Evolutionary conservation across 192 early-diverging fungal genomes (phyloP).

Genomic region (Diversispora epigaea): DNA sequence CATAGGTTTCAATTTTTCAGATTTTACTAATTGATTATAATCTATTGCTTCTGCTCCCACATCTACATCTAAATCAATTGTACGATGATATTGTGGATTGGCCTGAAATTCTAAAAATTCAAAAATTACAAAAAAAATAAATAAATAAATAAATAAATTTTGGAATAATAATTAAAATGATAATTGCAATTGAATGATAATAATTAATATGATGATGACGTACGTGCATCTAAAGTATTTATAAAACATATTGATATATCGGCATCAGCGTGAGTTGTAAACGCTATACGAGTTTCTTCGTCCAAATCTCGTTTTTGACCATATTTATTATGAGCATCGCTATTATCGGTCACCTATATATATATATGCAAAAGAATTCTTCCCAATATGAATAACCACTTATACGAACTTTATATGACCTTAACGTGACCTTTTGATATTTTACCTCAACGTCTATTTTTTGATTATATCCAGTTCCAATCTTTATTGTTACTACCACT

Average conservation of each 20-base stretch:
- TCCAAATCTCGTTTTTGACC: constrained; percentile 61
- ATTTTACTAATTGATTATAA: constrained; percentile 60
- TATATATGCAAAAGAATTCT: neutral
- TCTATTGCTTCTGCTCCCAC: constrained; percentile 87
- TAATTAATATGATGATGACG: constrained; percentile 8
- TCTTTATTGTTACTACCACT: constrained; percentile 68
- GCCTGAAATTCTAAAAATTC: constrained; percentile 51
- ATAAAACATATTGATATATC: constrained; percentile 86
- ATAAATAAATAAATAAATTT: neutral
- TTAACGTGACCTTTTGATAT: neutral
- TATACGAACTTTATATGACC: constrained; percentile 1
- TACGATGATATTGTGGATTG: constrained; percentile 54
- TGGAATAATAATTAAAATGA: neutral
- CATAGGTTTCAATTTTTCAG: constrained; percentile 83
- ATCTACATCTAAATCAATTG: constrained; percentile 75
- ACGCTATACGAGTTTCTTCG: constrained; percentile 67
- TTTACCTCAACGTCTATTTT: constrained; percentile 66
- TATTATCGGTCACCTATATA: constrained; percentile 72
- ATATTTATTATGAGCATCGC: constrained; percentile 67
- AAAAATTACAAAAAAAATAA: neutral
- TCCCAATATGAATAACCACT: neutral
- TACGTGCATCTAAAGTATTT: constrained; percentile 63
- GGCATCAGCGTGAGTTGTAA: constrained; percentile 85
- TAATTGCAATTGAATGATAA: neutral
- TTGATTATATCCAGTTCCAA: constrained; percentile 72